Evolutionary conservation across 768 basidiomycete genomes (phyloP), one percentile per base, ranked within the genome.

Genomic region (Mycena rosella): DNA sequence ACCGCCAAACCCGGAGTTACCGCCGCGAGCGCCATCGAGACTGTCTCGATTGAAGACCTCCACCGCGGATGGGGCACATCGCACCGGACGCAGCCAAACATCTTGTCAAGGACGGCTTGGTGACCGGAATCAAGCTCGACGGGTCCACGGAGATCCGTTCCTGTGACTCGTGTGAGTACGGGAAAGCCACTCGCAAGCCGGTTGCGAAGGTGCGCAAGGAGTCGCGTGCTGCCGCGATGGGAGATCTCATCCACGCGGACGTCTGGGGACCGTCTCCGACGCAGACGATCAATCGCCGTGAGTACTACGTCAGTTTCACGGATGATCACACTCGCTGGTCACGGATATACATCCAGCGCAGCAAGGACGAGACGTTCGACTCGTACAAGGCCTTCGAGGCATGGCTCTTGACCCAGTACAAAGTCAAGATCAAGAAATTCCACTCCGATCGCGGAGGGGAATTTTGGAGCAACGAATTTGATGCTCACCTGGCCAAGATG

Each of bases 141-240:
- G 57, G 60, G 20, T 29, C 55, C 34, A 67, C 66, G 10, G 65
- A 74, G 42, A 53, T 69, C 11, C 65, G 67, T 34, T 74, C 74
- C 17, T 79, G 78, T 60, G 74, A 74, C 18, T 60, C 77, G 13
- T 81, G 80, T 60, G 59, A 67, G 44, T 73, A 73, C 24, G 78
- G 74, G 27, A 81, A 82, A 67, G 40, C 72, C 17, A 72, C 70
- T 15, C 55, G 69, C 11, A 75, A 79, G 47, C 64, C 68, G 13
- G 72, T 80, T 20, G 64, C 62, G 30, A 78, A 78, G 59, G 72
- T 66, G 4, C 73, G 73, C 20, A 48, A 58, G n/a, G 71, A 72
- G n/a, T 51, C 71, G 18, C 60, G 68, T 8, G 54, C 54, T 11
- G 34, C 54, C 3, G 57, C 34, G 0, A 74, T 79, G 67, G 79